Conservation (phyloP, 148 eudicot species). For the Vaccinium vitisidaea region DNA sequence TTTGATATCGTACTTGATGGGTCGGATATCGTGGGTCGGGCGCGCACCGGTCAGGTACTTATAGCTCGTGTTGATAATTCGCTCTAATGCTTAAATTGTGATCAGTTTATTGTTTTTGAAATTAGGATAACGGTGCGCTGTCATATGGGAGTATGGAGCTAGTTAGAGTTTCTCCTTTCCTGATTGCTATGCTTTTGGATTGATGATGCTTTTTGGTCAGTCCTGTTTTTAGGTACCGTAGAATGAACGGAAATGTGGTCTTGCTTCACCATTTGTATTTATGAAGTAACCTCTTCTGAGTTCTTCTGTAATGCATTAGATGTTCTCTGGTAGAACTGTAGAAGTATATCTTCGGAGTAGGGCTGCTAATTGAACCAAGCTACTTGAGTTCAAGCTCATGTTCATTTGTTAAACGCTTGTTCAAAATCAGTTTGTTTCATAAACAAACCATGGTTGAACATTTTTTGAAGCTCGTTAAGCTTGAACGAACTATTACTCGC, state of each 20-base stretch:
- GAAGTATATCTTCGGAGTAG: background rate
- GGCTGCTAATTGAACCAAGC: too few species aligned
- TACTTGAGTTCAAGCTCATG: too few species aligned
- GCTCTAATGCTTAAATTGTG: background rate
- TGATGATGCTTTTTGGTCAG: background rate
- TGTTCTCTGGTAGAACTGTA: background rate
- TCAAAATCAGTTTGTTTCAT: too few species aligned
- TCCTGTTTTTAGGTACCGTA: background rate
- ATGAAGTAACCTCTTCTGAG: background rate
- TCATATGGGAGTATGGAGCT: background rate
- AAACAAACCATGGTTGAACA: too few species aligned
- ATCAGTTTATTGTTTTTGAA: background rate
- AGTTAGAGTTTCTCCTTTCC: background rate
- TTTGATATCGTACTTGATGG: conserved; percentile 66
- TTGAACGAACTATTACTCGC: too few species aligned
- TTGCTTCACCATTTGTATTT: background rate
- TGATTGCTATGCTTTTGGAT: background rate
- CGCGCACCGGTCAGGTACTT: conserved; percentile 88
- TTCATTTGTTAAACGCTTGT: too few species aligned
- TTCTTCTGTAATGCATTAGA: background rate
- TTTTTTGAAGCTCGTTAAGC: too few species aligned
- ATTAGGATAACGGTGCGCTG: background rate
- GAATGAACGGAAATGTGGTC: background rate
- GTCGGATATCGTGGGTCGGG: conserved; percentile 83
- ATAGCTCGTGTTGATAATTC: background rate